Conservation (phyloP, 495 filamentous ascomycete species). For the Ramalina intermedia region DNA sequence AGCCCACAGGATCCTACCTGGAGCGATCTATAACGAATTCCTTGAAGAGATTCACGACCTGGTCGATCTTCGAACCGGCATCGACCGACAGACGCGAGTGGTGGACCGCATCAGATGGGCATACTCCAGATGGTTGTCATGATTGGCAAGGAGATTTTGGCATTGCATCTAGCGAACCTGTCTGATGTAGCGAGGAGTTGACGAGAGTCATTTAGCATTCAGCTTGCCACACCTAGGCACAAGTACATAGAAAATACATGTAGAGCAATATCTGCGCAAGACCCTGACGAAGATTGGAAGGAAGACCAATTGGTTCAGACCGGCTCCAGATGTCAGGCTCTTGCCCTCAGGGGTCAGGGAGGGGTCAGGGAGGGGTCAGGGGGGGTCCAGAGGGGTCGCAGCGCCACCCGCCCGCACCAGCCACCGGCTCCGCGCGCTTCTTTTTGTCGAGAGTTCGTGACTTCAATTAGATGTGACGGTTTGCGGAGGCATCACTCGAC, state of each 20-base stretch:
- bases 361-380: no score
- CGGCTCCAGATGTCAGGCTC: no score
- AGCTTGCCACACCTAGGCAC: no score
- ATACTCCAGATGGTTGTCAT: constrained; percentile 58
- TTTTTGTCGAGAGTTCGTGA: not conserved
- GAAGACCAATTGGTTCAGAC: no score
- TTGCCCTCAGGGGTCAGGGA: no score
- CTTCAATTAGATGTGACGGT: not conserved
- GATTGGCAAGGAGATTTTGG: not conserved
- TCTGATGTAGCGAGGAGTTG: not conserved
- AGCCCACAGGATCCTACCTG: constrained; percentile 48
- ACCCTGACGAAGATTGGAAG: no score
- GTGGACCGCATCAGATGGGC: constrained; percentile 76
- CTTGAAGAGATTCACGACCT: constrained; percentile 73
- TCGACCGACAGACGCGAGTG: constrained; percentile 58
- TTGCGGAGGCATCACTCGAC: constrained; percentile 1
- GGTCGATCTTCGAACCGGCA: constrained; percentile 55
- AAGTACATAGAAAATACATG: no score
- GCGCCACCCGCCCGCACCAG: no score
- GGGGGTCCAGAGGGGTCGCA: no score
- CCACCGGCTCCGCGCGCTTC: not conserved
- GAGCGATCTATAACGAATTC: constrained; percentile 63
- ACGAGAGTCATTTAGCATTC: no score
- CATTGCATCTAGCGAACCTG: not conserved
- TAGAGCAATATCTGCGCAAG: no score